Base-by-base conservation (phyloP, 2,329 filamentous ascomycete genomes). In the Monosporascus sp. region DNA sequence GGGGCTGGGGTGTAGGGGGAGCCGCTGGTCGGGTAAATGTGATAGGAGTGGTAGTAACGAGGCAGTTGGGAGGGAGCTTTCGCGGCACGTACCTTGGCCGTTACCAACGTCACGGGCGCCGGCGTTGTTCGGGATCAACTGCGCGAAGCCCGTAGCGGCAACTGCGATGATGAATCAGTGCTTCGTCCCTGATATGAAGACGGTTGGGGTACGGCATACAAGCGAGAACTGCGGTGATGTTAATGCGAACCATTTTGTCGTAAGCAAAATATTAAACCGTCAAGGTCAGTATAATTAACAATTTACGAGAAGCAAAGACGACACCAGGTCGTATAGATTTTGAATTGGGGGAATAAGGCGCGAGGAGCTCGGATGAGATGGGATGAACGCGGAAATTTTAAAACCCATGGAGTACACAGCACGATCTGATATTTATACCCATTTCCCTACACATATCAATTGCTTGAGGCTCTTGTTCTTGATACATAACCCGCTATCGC, bases 211-310 rank as follows among this genome's bases (percentile, higher is more conserved):
- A 27, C 24, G 20, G 31, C 67, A 61, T 63, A 70, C 67, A 64
- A 51, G 62, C 57, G 34, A 69, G 49, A 48, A 57, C 51, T 48
- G 63, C 54, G 49, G 63, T 53, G 57, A 65, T 55, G 54, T 54
- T 65, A 54, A 69, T 57, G 60, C 61, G 65, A 57, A 68, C 68
- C 68, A 70, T 70, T 60, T 65, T 68, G 66, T 59, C 51, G n/a
- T 38, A 39, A 52, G 51, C 46, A 45, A 48, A 31, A 31, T 36
- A 27, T 24, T 38, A 54, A 41, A 51, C 48, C 45, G 50, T 54
- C 48, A 36, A 51, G 56, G 46, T 49, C 25, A 42, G 47, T 51
- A 49, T 42, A 45, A 56, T 22, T 51, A 42, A 44, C 34, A 48
- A 17, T 51, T 50, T 51, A 36, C 22, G 57, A 51, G 41, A 57